Conservation (phyloP, 2,329 filamentous ascomycete species). For the Cladosporium sp. region DNA sequence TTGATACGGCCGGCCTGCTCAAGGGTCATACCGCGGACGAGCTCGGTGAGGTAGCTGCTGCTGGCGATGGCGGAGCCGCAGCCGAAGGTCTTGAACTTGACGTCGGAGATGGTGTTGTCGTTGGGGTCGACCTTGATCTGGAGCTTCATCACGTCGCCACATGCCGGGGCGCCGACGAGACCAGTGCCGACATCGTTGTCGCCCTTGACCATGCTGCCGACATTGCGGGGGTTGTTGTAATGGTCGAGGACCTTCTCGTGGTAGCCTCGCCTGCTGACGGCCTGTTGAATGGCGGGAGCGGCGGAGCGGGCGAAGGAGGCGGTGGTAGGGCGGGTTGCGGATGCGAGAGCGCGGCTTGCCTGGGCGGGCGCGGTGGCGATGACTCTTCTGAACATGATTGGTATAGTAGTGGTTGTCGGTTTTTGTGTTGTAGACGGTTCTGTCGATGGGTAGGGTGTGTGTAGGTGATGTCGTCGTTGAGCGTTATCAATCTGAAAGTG, state of each 20-base stretch:
- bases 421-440: not conserved
- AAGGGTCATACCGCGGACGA: conserved; percentile 92
- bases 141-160: conserved; percentile 90
- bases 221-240: conserved; percentile 74
- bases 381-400: conserved; percentile 55
- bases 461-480: conserved; percentile 9
- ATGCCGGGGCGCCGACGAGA: conserved; percentile 84
- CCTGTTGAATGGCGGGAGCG: conserved; percentile 35
- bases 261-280: conserved; percentile 47
- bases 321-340: conserved; percentile 44
- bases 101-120: conserved; percentile 83
- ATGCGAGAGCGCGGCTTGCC: conserved; percentile 46
- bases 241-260: conserved; percentile 74
- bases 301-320: conserved; percentile 38
- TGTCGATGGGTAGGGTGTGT: not conserved
- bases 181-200: conserved; percentile 83
- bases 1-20: conserved; percentile 89
- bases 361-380: conserved; percentile 50
- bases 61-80: conserved; percentile 93
- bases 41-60: conserved; percentile 88
- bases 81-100: conserved; percentile 97
- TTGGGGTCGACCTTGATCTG: conserved; percentile 88
- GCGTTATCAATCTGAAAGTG: not conserved
- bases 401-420: not conserved
- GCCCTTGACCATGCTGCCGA: conserved; percentile 72